Conservation (phyloP, 371 early-diverging fungal genomes). For the Rhizopus sp. region DNA sequence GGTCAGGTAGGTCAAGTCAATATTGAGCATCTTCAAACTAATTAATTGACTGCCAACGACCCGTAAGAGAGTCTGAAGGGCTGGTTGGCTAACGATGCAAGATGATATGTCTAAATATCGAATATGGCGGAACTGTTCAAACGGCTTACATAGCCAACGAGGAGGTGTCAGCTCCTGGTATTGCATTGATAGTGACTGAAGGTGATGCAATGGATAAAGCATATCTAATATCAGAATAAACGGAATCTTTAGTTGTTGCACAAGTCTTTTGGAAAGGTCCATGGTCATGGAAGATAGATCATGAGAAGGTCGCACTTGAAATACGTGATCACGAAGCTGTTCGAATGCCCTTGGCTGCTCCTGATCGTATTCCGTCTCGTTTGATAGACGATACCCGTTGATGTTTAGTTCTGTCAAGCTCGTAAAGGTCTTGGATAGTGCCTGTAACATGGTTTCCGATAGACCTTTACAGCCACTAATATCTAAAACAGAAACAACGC, state of each 20-base stretch:
- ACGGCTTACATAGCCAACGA: slow-evolving; percentile 6
- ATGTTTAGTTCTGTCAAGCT: slow-evolving; percentile 20
- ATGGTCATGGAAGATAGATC: slow-evolving; percentile 35
- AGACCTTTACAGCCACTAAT: slow-evolving; percentile 41
- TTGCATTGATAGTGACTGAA: slow-evolving; percentile 33
- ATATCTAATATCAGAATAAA: slow-evolving; percentile 19
- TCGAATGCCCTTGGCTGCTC: slow-evolving; percentile 16
- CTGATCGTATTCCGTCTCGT: not conserved
- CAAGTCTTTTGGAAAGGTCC: slow-evolving; percentile 36
- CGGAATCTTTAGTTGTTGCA: slow-evolving; percentile 22
- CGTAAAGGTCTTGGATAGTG: slow-evolving; percentile 29
- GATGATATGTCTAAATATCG: slow-evolving; percentile 42
- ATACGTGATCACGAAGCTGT: slow-evolving; percentile 41
- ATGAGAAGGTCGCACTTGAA: slow-evolving; percentile 42
- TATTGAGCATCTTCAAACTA: slow-evolving; percentile 45
- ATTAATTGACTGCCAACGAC: slow-evolving; percentile 17
- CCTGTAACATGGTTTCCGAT: slow-evolving; percentile 26
- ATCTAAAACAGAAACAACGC: slow-evolving; percentile 18
- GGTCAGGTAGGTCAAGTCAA: slow-evolving; percentile 34
- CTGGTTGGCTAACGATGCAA: slow-evolving; percentile 28
- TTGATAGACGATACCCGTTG: slow-evolving; percentile 26
- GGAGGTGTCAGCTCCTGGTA: slow-evolving; percentile 30
- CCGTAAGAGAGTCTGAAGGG: slow-evolving; percentile 30
- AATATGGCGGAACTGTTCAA: slow-evolving; percentile 13
- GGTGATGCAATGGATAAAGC: slow-evolving; percentile 4